These are phyloP conservation scores for Sicyos edulis DNA, from an alignment of 306 rosid genomes.

Conservation along the genomic window DNA sequence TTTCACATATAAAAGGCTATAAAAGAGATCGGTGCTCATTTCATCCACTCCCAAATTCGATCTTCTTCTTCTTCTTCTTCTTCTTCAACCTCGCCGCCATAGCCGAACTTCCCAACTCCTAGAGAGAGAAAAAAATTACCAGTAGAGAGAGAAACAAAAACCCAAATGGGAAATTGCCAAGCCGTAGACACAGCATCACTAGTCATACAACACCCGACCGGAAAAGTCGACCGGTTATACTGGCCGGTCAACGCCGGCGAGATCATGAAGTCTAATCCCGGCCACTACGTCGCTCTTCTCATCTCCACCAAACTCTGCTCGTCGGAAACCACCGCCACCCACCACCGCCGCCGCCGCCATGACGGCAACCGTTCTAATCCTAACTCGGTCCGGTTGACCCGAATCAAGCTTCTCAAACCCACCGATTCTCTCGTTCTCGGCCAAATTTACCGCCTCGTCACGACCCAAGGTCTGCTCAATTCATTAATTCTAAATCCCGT, in stretches of 20 bases:
- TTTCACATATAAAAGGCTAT: neutral
- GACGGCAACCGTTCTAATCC: neutral
- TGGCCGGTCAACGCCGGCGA: conserved; percentile 71
- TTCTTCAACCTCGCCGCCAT: neutral
- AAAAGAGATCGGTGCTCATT: conserved; percentile 10
- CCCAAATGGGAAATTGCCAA: conserved; percentile 83
- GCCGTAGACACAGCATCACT: conserved; percentile 81
- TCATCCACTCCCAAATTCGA: neutral
- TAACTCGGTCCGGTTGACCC: conserved; percentile 62
- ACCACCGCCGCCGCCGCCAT: neutral
- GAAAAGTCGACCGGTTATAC: conserved; percentile 63
- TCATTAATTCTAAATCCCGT: neutral
- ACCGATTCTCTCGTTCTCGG: conserved; percentile 87
- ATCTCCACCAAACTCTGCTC: conserved; percentile 73
- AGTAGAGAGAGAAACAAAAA: conserved; percentile 39
- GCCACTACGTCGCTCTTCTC: conserved; percentile 88
- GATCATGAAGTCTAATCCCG: conserved; percentile 79
- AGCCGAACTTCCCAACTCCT: neutral
- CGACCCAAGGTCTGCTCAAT: conserved; percentile 61
- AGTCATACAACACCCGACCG: conserved; percentile 74
- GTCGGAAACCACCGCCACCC: conserved; percentile 20
- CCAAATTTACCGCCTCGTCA: conserved; percentile 83
- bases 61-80: neutral
- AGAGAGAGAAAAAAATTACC: conserved; percentile 16
- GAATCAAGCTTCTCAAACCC: conserved; percentile 87